A percentile compares a stretch with the other conserved stretches of the same genome.
phyloP scores from a whole-genome alignment of 208 protist species.

The Trypanosomatidae sp. region DNA sequence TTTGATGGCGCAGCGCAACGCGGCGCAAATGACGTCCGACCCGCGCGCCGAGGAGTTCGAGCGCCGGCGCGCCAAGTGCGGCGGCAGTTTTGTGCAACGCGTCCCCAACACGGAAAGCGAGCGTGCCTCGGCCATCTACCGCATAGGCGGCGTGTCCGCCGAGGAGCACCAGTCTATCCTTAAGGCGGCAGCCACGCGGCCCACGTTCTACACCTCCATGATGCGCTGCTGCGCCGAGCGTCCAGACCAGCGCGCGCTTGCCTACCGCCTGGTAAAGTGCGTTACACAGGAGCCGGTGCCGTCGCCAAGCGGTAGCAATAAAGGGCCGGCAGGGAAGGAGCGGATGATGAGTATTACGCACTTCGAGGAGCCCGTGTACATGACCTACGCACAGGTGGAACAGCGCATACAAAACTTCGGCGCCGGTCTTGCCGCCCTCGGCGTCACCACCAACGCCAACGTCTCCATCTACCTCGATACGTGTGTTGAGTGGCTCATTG shows the following conservation, averaged over 20 bases:
- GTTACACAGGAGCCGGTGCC: constrained; percentile 28
- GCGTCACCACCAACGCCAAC: constrained; percentile 32
- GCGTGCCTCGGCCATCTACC: constrained; percentile 51
- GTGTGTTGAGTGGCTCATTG: constrained; percentile 78
- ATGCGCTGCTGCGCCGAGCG: constrained; percentile 21
- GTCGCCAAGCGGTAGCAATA: constrained; percentile 36
- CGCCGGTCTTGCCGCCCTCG: constrained; percentile 49
- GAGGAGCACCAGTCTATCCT: constrained; percentile 20
- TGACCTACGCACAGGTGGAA: constrained; percentile 44
- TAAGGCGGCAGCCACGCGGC: constrained; percentile 12
- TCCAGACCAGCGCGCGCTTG: constrained; percentile 38
- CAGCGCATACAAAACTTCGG: constrained; percentile 49
- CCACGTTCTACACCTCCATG: constrained; percentile 22
- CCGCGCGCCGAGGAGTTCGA: constrained; percentile 28
- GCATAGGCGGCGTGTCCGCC: constrained; percentile 24
- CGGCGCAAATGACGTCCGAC: constrained; percentile 15
- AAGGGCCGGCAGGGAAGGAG: constrained; percentile 24
- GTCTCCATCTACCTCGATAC: constrained; percentile 86
- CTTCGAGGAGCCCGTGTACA: constrained; percentile 38
- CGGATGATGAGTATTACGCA: constrained; percentile 49
- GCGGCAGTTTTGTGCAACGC: constrained; percentile 36
- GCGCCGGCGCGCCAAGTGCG: constrained; percentile 10
- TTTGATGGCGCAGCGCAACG: constrained; percentile 40
- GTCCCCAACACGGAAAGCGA: constrained; percentile 49
- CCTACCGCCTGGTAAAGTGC: constrained; percentile 29